A percentile compares a stretch with the other conserved stretches of the same genome.
Evolutionary conservation across 2,329 filamentous ascomycete genomes (phyloP).

Genomic region (Colletotrichum nymphaeae): DNA sequence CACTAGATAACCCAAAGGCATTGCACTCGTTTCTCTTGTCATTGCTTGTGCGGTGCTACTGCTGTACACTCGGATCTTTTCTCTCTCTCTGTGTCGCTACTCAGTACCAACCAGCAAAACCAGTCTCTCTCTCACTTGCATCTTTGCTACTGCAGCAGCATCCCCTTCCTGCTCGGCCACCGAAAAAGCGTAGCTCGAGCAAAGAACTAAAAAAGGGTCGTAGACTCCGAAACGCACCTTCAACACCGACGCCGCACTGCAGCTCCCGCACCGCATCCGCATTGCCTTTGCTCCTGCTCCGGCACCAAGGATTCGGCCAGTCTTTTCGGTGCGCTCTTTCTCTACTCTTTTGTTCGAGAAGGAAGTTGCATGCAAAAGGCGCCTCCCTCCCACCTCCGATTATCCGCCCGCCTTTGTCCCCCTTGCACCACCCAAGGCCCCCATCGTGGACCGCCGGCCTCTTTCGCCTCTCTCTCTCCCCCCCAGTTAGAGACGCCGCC

Average conservation of each 20-base stretch:
- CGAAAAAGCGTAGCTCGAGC: constrained; percentile 35
- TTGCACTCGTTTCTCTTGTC: constrained; percentile 9
- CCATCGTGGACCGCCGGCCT: constrained; percentile 30
- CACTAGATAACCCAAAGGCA: constrained; percentile 1
- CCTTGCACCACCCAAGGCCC: constrained; percentile 16
- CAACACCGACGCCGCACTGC: constrained; percentile 30
- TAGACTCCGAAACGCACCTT: constrained; percentile 29
- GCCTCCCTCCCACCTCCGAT: constrained; percentile 22
- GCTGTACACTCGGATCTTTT: constrained; percentile 31
- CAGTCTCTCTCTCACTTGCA: not conserved
- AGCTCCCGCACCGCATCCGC: constrained; percentile 24
- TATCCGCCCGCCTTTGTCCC: not conserved
- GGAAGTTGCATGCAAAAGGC: constrained; percentile 32
- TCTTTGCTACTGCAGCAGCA: not conserved
- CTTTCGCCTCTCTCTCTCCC: constrained; percentile 10
- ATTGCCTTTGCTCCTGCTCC: not conserved
- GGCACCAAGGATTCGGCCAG: not conserved
- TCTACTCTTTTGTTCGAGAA: not conserved
- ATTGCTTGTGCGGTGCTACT: not conserved
- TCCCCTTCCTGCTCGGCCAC: constrained; percentile 30
- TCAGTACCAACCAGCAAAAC: no score
- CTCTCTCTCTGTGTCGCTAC: not conserved
- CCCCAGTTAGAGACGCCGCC: constrained; percentile 13
- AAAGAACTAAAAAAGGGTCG: constrained; percentile 22
- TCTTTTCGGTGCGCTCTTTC: not conserved